phyloP scores from a whole-genome alignment of 2,329 filamentous ascomycete genomes.

The Paecilomyces dactylethromorphus region DNA sequence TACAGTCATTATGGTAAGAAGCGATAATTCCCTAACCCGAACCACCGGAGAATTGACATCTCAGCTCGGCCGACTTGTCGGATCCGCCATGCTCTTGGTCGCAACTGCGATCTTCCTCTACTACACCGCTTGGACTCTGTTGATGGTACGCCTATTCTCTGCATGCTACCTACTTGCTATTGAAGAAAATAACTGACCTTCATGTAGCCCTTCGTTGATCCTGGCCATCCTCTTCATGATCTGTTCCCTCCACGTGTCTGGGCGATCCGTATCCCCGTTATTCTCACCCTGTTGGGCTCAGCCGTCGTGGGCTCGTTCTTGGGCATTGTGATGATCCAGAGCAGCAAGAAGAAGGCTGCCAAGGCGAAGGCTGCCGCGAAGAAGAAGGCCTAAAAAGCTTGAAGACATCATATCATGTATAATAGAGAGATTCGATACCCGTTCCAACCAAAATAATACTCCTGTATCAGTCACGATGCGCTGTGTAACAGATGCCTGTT shows the following conservation, averaged over 20 bases:
- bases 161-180: neutral
- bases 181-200: neutral
- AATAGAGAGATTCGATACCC: neutral
- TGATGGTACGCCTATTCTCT: conserved; percentile 64
- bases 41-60: conserved; percentile 1
- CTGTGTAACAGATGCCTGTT: neutral
- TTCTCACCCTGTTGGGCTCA: conserved; percentile 83
- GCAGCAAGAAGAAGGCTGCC: conserved; percentile 93
- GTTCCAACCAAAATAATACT: neutral
- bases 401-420: neutral
- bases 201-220: conserved; percentile 86
- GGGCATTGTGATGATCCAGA: conserved; percentile 95
- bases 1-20: conserved; percentile 2
- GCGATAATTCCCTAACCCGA: neutral
- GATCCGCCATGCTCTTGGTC: conserved; percentile 68
- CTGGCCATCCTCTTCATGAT: conserved; percentile 84
- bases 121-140: conserved; percentile 95
- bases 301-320: conserved; percentile 96
- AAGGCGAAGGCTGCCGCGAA: conserved; percentile 79
- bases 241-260: conserved; percentile 96
- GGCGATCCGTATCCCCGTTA: conserved; percentile 97
- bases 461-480: neutral
- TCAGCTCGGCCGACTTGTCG: conserved; percentile 84
- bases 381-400: conserved; percentile 58
- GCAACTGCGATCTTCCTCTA: conserved; percentile 73